phyloP scores from a whole-genome alignment of 2,329 filamentous ascomycete species.

The Aspergillus fumigatus region DNA sequence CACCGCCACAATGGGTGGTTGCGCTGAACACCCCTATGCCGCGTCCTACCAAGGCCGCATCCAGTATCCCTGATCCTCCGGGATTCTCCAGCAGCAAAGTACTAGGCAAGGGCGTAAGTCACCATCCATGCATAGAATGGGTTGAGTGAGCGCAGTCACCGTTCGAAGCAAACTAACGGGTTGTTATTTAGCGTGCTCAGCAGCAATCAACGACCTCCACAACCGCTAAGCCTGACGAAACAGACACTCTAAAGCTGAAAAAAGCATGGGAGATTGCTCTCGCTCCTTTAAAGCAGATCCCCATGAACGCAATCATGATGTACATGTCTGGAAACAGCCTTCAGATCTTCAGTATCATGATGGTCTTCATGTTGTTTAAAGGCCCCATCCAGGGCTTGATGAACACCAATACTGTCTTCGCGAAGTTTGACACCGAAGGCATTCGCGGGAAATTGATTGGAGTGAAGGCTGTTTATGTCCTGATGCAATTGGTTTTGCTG shows the following conservation, averaged over 20 bases:
- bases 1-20: slow-evolving; percentile 73
- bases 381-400: slow-evolving; percentile 83
- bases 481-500: slow-evolving; percentile 79
- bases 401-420: slow-evolving; percentile 80
- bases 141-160: neutral
- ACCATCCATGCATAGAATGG: neutral
- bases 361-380: slow-evolving; percentile 99
- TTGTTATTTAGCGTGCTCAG: slow-evolving; percentile 26
- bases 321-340: slow-evolving; percentile 99
- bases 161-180: neutral
- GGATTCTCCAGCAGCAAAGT: slow-evolving; percentile 63
- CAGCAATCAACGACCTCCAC: slow-evolving; percentile 22
- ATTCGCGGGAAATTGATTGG: slow-evolving; percentile 69
- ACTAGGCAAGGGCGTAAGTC: slow-evolving; percentile 37
- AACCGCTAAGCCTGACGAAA: slow-evolving; percentile 62
- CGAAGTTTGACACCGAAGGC: slow-evolving; percentile 78
- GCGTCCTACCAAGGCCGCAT: slow-evolving; percentile 56
- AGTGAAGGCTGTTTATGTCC: slow-evolving; percentile 83
- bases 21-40: slow-evolving; percentile 69
- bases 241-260: slow-evolving; percentile 93
- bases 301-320: slow-evolving; percentile 99
- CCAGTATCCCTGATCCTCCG: slow-evolving; percentile 74
- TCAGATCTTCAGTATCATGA: slow-evolving; percentile 99
- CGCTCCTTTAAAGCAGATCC: slow-evolving; percentile 85
- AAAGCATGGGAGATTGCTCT: slow-evolving; percentile 98